Base-by-base conservation (phyloP, 2,329 filamentous ascomycete genomes). In the Alternaria metachromatica region DNA sequence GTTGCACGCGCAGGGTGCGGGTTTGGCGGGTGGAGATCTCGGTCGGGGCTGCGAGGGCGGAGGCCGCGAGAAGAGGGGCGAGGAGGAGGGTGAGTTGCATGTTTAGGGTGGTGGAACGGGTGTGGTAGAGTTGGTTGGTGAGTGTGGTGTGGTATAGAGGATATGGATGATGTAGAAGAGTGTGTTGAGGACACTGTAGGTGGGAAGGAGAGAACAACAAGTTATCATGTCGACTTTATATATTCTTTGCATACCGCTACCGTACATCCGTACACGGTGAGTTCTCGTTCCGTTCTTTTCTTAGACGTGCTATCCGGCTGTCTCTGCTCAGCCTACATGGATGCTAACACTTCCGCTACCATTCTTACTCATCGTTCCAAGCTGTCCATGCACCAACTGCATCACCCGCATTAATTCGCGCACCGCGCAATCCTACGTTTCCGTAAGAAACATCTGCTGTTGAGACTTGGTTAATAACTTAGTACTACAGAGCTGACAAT, bases 31-130 rank as follows among this genome's bases (percentile, higher is more conserved):
- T 28, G 13, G 55, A 33, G 6, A 65, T 7, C 3, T 55, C 28
- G 41, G 58, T 37, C 3, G 63, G 63, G 20, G 62, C 58, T 8
- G 67, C 61, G 11, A 64, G 56, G 1, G 55, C 65, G 23, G 66
- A 37, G 55, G 28, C 60, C 15, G 65, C 54, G 21, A 68, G 58
- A 62, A 71, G 51, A 15, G 69, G 55, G 18, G 65, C 41, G 57
- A 70, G 43, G 53, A 71, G 56, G 53, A 62, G 3, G 10, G 65
- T 63, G 26, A 60, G 10, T 46, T 67, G 61, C 68, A 71, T 71
- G n/a, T 45, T 28, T 55, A 21, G 10, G 50, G 12, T 8, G 23
- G n/a, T n/a, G n/a, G n/a, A n/a, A n/a, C n/a, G n/a, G n/a, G n/a
- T n/a, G n/a, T n/a, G n/a, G n/a, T n/a, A n/a, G n/a, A n/a, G n/a